Base-by-base conservation (phyloP, 129 eudicot species). In the Flaveria bidentis region DNA sequence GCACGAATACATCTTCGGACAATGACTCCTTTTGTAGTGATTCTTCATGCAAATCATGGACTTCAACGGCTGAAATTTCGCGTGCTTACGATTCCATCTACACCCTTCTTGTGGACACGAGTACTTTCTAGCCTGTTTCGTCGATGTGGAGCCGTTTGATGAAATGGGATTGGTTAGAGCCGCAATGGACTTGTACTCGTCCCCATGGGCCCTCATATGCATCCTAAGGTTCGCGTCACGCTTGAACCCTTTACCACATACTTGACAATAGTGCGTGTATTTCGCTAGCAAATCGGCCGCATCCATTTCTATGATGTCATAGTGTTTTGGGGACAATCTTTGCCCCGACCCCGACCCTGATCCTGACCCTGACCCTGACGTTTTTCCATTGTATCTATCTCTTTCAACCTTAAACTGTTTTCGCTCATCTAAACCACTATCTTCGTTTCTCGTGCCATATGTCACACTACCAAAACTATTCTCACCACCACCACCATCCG, bases 171-270 rank as follows among this genome's bases (percentile, higher is more conserved):
- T 94, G 44, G 73, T 75, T 16, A 91, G 73, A 13, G 97, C 97
- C 2, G 91, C 96, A 30, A 39, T 77, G 1, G 97, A 82, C 85
- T 94, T 94, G 85, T 91, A 94, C 71, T 89, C 93, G 68, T 94
- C 97, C 18, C 98, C 98, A 73, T 94, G 98, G 15, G 97, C 98
- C 65, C 97, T 83, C 98, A 94, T 94, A 75, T 94, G 98, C 98
- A 94, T 94, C 76, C 98, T 82, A 46, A 91, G 81, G 68, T 94
- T 94, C 20, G 98, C 98, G 56, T 94, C 97, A 17, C 98, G 82
- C 81, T 94, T 94, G 81, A 94, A 94, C 64, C 98, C 98, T 74
- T 91, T 91, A 45, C 96, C 97, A 49, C 98, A 94, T 22, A 91
- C 83, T 65, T 88, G 88, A 57, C 98, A 94, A 70, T 90, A 86